phyloP scores from a whole-genome alignment of 371 early-diverging fungal species.

The Rhizopus delemar region DNA sequence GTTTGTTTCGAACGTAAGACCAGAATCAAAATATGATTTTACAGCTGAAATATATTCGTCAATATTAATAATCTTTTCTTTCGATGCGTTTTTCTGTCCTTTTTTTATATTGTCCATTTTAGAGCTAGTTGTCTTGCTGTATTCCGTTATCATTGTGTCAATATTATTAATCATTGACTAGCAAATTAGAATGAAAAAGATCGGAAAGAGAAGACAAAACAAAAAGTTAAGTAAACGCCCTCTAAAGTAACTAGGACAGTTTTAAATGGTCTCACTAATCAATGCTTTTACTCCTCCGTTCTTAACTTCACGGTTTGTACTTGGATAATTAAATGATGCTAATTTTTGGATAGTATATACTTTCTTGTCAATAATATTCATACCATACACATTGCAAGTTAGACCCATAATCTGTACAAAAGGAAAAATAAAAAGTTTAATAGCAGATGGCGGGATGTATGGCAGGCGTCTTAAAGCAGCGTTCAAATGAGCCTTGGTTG shows the following conservation, averaged over 20 bases:
- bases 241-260: constrained; percentile 9
- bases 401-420: constrained; percentile 14
- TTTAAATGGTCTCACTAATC: constrained; percentile 12
- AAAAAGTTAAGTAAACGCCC: constrained; percentile 15
- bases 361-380: constrained; percentile 15
- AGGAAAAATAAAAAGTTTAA: constrained; percentile 9
- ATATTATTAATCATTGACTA: constrained; percentile 10
- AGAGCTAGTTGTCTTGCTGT: constrained; percentile 10
- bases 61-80: constrained; percentile 8
- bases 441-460: constrained; percentile 5
- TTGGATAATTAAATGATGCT: constrained; percentile 13
- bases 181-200: constrained; percentile 10
- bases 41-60: constrained; percentile 13
- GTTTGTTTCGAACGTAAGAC: constrained; percentile 6
- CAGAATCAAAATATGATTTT: constrained; percentile 4
- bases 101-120: constrained; percentile 16
- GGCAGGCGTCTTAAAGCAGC: constrained; percentile 13
- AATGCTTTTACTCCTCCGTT: constrained; percentile 11
- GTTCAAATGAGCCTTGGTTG: constrained; percentile 10
- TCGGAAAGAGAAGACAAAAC: no score
- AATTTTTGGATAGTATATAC: constrained; percentile 10
- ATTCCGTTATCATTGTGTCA: constrained; percentile 13
- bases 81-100: constrained; percentile 6
- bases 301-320: constrained; percentile 12
- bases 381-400: constrained; percentile 5